These are phyloP conservation scores for Skeletonema costatum DNA, from an alignment of 108 stramenopile genomes.

Conservation along the genomic window DNA sequence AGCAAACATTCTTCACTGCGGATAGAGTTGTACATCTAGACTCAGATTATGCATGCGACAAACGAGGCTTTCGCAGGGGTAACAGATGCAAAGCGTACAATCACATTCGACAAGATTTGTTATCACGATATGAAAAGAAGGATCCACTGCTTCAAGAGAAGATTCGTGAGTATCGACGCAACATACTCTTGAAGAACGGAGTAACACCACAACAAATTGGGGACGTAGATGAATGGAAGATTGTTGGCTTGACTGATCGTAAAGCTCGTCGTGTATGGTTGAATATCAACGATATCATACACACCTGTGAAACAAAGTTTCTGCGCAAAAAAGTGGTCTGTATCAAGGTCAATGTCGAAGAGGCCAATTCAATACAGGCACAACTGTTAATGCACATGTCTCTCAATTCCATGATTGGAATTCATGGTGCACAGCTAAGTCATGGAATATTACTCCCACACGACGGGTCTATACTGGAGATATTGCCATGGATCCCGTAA, in stretches of 20 bases:
- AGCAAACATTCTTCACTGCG: not conserved
- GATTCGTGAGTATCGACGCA: slow-evolving; percentile 9
- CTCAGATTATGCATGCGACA: not conserved
- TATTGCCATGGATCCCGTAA: slow-evolving; percentile 24
- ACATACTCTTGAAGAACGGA: slow-evolving; percentile 10
- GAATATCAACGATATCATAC: slow-evolving; percentile 36
- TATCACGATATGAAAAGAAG: slow-evolving; percentile 9
- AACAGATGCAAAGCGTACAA: slow-evolving; percentile 6
- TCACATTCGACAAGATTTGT: slow-evolving; percentile 11
- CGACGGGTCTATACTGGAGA: slow-evolving; percentile 27
- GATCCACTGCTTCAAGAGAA: slow-evolving; percentile 15
- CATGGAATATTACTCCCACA: slow-evolving; percentile 29
- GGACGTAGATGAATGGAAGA: slow-evolving; percentile 25
- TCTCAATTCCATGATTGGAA: slow-evolving; percentile 34
- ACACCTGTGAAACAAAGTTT: slow-evolving; percentile 26
- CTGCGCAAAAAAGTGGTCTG: slow-evolving; percentile 16
- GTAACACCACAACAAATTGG: not conserved
- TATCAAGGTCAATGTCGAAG: slow-evolving; percentile 32
- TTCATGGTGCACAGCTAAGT: slow-evolving; percentile 42
- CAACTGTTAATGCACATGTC: slow-evolving; percentile 24
- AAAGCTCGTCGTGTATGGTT: slow-evolving; percentile 41
- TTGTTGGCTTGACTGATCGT: slow-evolving; percentile 30
- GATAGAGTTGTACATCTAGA: not conserved
- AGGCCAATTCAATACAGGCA: not conserved
- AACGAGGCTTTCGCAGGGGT: not conserved